phyloP scores from a whole-genome alignment of 805 yeast species.

The Starmerella geochares region DNA sequence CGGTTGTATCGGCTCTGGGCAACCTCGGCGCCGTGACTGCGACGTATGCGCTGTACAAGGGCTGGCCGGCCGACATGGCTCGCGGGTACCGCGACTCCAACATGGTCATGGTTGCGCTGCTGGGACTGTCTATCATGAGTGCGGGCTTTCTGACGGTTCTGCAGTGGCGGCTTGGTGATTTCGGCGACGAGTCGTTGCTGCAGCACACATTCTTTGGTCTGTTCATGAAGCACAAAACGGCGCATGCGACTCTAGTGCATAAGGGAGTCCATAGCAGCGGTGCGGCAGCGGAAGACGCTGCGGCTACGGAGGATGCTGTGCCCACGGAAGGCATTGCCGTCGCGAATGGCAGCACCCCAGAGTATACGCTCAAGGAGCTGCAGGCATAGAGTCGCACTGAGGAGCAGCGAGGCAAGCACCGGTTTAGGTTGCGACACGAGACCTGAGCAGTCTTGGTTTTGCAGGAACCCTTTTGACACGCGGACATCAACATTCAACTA shows the following conservation, averaged over 20 bases:
- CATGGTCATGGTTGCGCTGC: conserved; percentile 72
- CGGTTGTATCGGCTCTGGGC: conserved; percentile 76
- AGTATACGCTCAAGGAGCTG: no score
- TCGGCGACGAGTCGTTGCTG: conserved; percentile 18
- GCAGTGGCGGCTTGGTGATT: conserved; percentile 33
- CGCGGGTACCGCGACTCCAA: conserved; percentile 59
- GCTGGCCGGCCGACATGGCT: conserved; percentile 71
- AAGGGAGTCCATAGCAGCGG: background rate
- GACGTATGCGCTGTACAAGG: conserved; percentile 73
- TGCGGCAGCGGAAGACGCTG: background rate
- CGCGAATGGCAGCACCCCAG: no score
- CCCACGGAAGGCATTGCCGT: no score
- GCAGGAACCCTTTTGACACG: no score
- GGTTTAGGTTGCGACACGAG: no score
- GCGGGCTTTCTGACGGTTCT: conserved; percentile 33
- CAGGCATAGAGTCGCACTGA: no score
- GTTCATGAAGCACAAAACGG: conserved; percentile 4
- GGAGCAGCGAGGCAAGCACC: no score
- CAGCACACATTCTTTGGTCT: conserved; percentile 22
- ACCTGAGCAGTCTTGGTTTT: no score
- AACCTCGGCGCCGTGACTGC: conserved; percentile 77
- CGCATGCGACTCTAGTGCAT: background rate
- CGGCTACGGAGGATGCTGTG: no score
- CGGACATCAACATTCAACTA: no score
- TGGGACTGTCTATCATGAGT: conserved; percentile 60